Evolutionary conservation across 2,329 filamentous ascomycete genomes (phyloP).

Genomic region (Hypoxylon sp.): DNA sequence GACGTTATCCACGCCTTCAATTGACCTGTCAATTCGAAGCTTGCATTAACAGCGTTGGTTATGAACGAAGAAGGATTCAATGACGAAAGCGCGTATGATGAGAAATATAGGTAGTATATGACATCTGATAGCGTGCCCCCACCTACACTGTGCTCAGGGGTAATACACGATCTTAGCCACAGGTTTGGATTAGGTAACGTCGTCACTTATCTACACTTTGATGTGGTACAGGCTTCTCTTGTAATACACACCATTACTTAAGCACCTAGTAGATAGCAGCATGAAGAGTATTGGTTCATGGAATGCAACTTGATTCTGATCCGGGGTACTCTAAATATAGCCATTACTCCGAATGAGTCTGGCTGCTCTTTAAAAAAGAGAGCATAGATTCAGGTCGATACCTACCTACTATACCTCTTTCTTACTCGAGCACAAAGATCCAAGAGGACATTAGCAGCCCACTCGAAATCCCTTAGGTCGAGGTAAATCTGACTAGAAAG

Average conservation of each 20-base stretch:
- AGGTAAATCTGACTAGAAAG: slow-evolving; percentile 52
- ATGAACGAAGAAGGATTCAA: slow-evolving; percentile 13
- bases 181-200: slow-evolving; percentile 18
- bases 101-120: slow-evolving; percentile 28
- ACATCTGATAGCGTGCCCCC: slow-evolving; percentile 33
- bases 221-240: not conserved
- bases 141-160: not conserved
- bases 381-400: not conserved
- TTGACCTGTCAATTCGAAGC: slow-evolving; percentile 37
- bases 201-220: not conserved
- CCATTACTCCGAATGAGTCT: not conserved
- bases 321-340: not conserved
- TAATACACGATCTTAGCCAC: slow-evolving; percentile 15
- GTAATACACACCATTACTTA: not conserved
- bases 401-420: slow-evolving; percentile 41
- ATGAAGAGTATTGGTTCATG: not conserved
- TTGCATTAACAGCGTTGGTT: slow-evolving; percentile 20
- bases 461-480: slow-evolving; percentile 50
- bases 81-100: slow-evolving; percentile 8
- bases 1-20: slow-evolving; percentile 20
- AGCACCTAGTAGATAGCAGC: not conserved
- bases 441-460: slow-evolving; percentile 50
- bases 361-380: not conserved
- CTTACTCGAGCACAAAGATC: slow-evolving; percentile 50
- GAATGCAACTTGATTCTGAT: not conserved